phyloP scores from a whole-genome alignment of 371 early-diverging fungal genomes.

The Lichtheimia ramosa region DNA sequence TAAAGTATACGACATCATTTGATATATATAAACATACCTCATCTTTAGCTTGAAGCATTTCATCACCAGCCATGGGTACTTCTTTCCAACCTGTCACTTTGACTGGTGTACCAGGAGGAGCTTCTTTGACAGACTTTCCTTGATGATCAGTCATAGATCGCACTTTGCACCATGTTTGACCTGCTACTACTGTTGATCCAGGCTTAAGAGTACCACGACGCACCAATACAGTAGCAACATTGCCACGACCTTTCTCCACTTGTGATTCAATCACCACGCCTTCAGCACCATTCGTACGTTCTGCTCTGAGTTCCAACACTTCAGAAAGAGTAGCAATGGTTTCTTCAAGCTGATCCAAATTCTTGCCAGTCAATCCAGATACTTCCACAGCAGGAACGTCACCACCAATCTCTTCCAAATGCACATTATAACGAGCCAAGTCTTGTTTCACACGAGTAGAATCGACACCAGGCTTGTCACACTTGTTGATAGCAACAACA shows the following conservation, averaged over 20 bases:
- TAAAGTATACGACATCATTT: background rate
- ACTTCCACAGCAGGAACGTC: slow-evolving; percentile 90
- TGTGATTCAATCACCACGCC: slow-evolving; percentile 90
- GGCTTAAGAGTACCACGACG: slow-evolving; percentile 81
- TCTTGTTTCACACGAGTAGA: slow-evolving; percentile 73
- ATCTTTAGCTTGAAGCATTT: slow-evolving; percentile 74
- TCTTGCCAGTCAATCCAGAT: slow-evolving; percentile 84
- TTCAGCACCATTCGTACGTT: slow-evolving; percentile 68
- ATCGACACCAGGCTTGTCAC: slow-evolving; percentile 88
- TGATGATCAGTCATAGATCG: slow-evolving; percentile 79
- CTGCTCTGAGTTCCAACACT: slow-evolving; percentile 83
- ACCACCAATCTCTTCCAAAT: slow-evolving; percentile 93
- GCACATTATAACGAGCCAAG: slow-evolving; percentile 76
- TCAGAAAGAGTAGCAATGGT: slow-evolving; percentile 86
- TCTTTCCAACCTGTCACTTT: slow-evolving; percentile 93
- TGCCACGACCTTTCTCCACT: slow-evolving; percentile 83
- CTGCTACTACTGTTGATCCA: slow-evolving; percentile 83
- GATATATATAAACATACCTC: slow-evolving; percentile 42
- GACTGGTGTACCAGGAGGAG: slow-evolving; percentile 88
- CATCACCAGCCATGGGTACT: slow-evolving; percentile 89
- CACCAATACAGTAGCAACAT: slow-evolving; percentile 85
- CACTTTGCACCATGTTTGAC: slow-evolving; percentile 88
- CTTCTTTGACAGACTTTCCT: slow-evolving; percentile 70
- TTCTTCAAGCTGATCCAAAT: slow-evolving; percentile 87
- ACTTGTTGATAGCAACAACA: slow-evolving; percentile 96